phyloP scores from a whole-genome alignment of 768 basidiomycete species.

The Suillus subaureus region DNA sequence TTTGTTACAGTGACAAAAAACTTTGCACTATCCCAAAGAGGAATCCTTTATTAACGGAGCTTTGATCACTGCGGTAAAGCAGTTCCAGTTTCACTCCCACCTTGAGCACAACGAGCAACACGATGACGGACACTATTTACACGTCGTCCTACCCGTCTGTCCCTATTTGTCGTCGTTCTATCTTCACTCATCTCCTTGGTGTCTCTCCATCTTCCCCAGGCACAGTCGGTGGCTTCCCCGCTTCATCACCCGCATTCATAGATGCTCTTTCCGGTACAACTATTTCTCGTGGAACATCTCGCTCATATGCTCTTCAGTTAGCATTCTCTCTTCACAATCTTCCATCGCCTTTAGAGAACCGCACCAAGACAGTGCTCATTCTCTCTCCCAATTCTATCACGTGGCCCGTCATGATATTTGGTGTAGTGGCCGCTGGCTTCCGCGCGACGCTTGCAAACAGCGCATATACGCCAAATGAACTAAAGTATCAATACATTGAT shows the following conservation, averaged over 20 bases:
- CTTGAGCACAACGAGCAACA: not conserved
- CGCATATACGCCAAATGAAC: conserved; percentile 66
- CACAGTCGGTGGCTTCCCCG: conserved; percentile 47
- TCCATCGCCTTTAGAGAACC: conserved; percentile 42
- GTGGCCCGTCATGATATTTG: conserved; percentile 50
- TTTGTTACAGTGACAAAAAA: not conserved
- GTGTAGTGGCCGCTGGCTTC: conserved; percentile 64
- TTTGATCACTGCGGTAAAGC: not conserved
- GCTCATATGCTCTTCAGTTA: conserved; percentile 55
- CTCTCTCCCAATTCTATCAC: conserved; percentile 70
- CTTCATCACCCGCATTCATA: conserved; percentile 55
- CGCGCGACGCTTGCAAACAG: conserved; percentile 75
- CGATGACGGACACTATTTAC: conserved; percentile 24
- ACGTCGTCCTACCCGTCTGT: conserved; percentile 24
- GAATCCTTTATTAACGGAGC: not conserved
- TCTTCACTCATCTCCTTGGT: conserved; percentile 35
- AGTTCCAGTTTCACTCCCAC: not conserved
- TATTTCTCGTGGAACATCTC: conserved; percentile 57
- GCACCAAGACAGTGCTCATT: conserved; percentile 52
- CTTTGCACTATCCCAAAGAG: not conserved
- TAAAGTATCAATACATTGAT: conserved; percentile 72
- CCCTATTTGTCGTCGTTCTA: conserved; percentile 26
- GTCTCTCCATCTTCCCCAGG: conserved; percentile 17
- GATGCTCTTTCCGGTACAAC: conserved; percentile 62
- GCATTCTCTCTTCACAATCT: conserved; percentile 58